Conservation (phyloP, 2,329 filamentous ascomycete species). For the Septoria linicola region DNA sequence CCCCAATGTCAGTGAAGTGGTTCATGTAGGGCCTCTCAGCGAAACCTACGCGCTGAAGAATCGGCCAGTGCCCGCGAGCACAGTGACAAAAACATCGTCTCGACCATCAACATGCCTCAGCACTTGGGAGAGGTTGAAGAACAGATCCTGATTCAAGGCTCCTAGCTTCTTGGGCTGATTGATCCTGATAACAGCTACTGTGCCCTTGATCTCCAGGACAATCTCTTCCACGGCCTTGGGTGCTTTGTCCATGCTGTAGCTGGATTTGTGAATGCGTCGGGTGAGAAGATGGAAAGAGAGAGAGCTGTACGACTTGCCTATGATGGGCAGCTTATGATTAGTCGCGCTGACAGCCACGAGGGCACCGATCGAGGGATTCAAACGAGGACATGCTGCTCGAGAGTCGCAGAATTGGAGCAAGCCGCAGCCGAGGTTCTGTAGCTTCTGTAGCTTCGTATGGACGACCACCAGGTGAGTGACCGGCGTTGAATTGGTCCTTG, state of each 20-base stretch:
- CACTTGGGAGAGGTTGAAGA: conserved; percentile 67
- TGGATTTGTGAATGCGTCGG: neutral
- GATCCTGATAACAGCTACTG: conserved; percentile 80
- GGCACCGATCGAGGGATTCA: too few species aligned
- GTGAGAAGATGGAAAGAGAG: neutral
- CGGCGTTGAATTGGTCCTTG: conserved; percentile 4
- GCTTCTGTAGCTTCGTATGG: too few species aligned
- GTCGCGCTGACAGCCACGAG: neutral
- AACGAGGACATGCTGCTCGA: too few species aligned
- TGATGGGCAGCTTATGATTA: neutral
- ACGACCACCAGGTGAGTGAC: too few species aligned
- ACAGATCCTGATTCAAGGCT: conserved; percentile 64
- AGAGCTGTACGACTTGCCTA: conserved; percentile 9
- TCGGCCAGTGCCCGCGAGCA: conserved; percentile 76
- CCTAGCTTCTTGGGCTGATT: conserved; percentile 85
- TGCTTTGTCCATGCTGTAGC: conserved; percentile 21
- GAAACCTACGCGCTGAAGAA: conserved; percentile 79
- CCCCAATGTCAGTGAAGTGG: conserved; percentile 16
- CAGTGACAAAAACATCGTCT: conserved; percentile 79
- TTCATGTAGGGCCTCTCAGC: neutral
- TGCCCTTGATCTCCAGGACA: conserved; percentile 61
- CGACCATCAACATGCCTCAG: conserved; percentile 75
- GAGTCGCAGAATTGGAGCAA: neutral
- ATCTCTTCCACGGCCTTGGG: conserved; percentile 23
- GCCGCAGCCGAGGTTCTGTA: conserved; percentile 4